Percentiles rank a stretch among this genome's conserved stretches.
Conservation (phyloP, 805 yeast species). For the Wickerhamomyces bovis region DNA sequence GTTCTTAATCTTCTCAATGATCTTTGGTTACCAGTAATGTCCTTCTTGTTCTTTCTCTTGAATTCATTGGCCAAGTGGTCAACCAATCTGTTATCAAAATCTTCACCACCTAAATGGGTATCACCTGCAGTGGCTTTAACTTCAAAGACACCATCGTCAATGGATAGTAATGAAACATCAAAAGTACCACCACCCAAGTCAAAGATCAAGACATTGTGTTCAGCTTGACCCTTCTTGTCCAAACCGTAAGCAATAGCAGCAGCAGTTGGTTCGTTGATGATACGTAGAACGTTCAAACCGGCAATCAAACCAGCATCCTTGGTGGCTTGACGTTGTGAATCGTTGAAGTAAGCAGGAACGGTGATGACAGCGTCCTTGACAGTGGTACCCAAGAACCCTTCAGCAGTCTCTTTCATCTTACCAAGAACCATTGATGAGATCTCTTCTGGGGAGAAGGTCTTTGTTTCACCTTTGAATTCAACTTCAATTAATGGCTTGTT, state of each 20-base stretch:
- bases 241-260: slow-evolving; percentile 99
- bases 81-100: slow-evolving; percentile 94
- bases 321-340: slow-evolving; percentile 97
- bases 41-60: slow-evolving; percentile 98
- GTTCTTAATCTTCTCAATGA: slow-evolving; percentile 98
- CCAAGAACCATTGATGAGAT: slow-evolving; percentile 86
- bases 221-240: slow-evolving; percentile 54
- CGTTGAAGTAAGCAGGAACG: slow-evolving; percentile 96
- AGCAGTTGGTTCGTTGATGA: slow-evolving; percentile 95
- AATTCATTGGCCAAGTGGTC: slow-evolving; percentile 90
- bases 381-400: slow-evolving; percentile 71
- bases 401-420: slow-evolving; percentile 93
- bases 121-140: slow-evolving; percentile 86
- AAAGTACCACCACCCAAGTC: slow-evolving; percentile 99
- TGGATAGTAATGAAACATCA: slow-evolving; percentile 90
- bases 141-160: slow-evolving; percentile 95
- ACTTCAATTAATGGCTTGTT: slow-evolving; percentile 89
- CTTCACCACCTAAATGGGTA: slow-evolving; percentile 97
- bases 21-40: slow-evolving; percentile 88
- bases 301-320: slow-evolving; percentile 97
- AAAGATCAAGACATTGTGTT: slow-evolving; percentile 86
- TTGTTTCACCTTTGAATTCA: slow-evolving; percentile 82
- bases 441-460: slow-evolving; percentile 89
- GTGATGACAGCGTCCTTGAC: slow-evolving; percentile 92
- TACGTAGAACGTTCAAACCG: slow-evolving; percentile 90